Conservation (phyloP, 2,329 filamentous ascomycete species). For the Colletotrichum tanaceti region DNA sequence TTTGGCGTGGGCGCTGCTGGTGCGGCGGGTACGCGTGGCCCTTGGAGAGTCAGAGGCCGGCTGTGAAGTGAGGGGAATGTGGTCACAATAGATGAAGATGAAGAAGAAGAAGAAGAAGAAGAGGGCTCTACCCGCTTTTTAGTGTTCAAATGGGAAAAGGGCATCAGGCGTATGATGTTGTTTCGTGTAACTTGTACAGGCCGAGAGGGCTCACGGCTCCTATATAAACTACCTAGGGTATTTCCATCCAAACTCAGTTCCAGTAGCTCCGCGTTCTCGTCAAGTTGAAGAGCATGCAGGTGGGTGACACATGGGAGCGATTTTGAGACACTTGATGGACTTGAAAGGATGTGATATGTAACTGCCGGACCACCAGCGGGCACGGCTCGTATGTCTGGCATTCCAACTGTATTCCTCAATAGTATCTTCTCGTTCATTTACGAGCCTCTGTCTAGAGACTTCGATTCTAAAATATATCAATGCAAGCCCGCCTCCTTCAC, state of each 20-base stretch:
- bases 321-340: background rate
- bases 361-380: background rate
- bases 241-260: background rate
- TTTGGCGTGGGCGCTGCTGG: slow-evolving; percentile 70
- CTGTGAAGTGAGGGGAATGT: slow-evolving; percentile 42
- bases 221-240: background rate
- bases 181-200: slow-evolving; percentile 15
- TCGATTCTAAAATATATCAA: background rate
- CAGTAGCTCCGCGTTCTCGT: background rate
- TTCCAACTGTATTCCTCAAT: background rate
- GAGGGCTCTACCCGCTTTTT: background rate
- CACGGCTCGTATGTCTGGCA: background rate
- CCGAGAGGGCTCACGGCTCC: background rate
- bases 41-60: slow-evolving; percentile 53
- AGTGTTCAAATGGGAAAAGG: slow-evolving; percentile 3
- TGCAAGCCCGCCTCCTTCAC: too few species aligned
- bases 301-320: background rate
- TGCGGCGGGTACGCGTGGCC: slow-evolving; percentile 49
- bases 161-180: slow-evolving; percentile 1
- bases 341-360: background rate
- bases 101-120: background rate
- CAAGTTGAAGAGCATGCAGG: too few species aligned
- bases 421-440: background rate
- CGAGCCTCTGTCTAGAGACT: background rate
- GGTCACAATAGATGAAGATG: background rate